These are phyloP conservation scores for Aspergillus costaricaensis DNA, from an alignment of 2,329 filamentous ascomycete species.

Conservation along the genomic window DNA sequence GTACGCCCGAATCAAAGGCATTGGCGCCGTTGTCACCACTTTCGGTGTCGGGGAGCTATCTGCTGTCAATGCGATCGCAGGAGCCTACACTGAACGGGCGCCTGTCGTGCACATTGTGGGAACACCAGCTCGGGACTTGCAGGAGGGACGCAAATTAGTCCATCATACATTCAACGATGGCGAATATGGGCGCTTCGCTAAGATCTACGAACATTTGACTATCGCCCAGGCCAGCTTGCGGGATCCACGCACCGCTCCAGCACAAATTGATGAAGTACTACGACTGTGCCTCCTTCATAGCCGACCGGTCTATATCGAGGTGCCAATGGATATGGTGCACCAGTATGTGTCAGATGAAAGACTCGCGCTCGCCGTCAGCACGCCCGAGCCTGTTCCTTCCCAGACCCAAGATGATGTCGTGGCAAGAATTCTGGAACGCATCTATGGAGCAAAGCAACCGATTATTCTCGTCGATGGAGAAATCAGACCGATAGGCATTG, in stretches of 20 bases:
- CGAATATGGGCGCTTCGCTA: slow-evolving; percentile 18
- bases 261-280: slow-evolving; percentile 55
- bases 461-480: slow-evolving; percentile 56
- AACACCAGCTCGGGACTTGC: slow-evolving; percentile 48
- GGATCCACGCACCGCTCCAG: slow-evolving; percentile 48
- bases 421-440: slow-evolving; percentile 38
- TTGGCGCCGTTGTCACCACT: slow-evolving; percentile 39
- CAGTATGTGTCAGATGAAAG: slow-evolving; percentile 15
- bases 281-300: slow-evolving; percentile 55
- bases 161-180: slow-evolving; percentile 64
- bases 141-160: slow-evolving; percentile 48
- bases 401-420: slow-evolving; percentile 24
- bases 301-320: slow-evolving; percentile 56
- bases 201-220: slow-evolving; percentile 18
- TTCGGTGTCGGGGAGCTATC: slow-evolving; percentile 66
- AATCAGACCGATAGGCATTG: slow-evolving; percentile 41
- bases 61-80: slow-evolving; percentile 72
- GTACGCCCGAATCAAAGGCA: slow-evolving; percentile 29
- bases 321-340: slow-evolving; percentile 56
- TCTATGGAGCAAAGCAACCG: slow-evolving; percentile 49
- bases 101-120: slow-evolving; percentile 66
- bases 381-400: neutral
- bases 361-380: slow-evolving; percentile 8
- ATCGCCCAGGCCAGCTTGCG: slow-evolving; percentile 42
- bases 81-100: slow-evolving; percentile 71